Base-by-base conservation (phyloP, 345 rosid species). In the Aegle marmelos region DNA sequence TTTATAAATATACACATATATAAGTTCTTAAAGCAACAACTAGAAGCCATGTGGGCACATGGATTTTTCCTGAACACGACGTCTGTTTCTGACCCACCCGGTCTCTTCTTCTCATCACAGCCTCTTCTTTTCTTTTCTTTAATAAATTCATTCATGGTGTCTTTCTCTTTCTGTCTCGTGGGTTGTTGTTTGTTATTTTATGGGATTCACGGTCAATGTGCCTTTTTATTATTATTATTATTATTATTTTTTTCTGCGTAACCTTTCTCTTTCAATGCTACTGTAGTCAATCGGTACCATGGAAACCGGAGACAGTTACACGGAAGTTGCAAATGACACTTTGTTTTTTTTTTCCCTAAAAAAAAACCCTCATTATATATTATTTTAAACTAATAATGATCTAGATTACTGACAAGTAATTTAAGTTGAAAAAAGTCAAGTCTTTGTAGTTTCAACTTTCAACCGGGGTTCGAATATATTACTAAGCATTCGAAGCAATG, bases 31-130 rank as follows among this genome's bases (percentile, higher is more conserved):
- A 36, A 33, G n/a, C 58, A 14, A 65, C 9, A 27, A 31, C 56
- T 64, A 76, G 75, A 81, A 80, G 82, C 79, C 92, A 84, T 86
- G 89, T 87, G 88, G 92, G 87, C 92, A 87, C 89, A 84, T 86
- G 89, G 90, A 86, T 84, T 83, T 83, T 83, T 82, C 85, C 86
- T 79, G 83, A 84, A 82, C 77, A 83, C 81, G 87, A 83, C 90
- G 77, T 80, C 83, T 82, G 87, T 80, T 76, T 70, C 80, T 85
- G 84, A 83, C 85, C 91, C 91, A 89, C 87, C 73, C 28, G 24
- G 67, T 68, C 37, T 69, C 60, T 66, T 73, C 69, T 60, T 28
- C 68, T 74, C 33, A 13, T 76, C 48, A 64, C 67, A 33, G 9
- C 56, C 70, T 65, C 72, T 66, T 59, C 41, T 45, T 56, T 45